Evolutionary conservation across 2,329 filamentous ascomycete species (phyloP), one percentile per base, ranked within the genome.

Genomic region (Ascochyta pisi): DNA sequence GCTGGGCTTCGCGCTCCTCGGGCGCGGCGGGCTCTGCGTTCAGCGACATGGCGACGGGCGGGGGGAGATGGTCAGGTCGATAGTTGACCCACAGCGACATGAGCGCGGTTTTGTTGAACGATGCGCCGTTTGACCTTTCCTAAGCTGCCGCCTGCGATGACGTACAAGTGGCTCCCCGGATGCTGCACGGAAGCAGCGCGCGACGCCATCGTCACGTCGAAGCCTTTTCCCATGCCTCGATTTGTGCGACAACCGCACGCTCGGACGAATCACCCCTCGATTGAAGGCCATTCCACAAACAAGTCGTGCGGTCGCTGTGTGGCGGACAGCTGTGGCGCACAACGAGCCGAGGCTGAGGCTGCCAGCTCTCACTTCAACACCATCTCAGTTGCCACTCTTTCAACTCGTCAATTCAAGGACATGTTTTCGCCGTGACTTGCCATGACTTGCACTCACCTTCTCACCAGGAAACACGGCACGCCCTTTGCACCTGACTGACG

Each of bases 11-110:
- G 48, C 77, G 76, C 61, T 76, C 74, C 37, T 73, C 64, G 13
- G 77, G 75, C 55, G 69, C 70, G 38, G 77, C 73, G 23, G 77
- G 77, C 62, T 79, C 78, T 29, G 73, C 43, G 45, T 77, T 77
- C 52, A 78, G 66, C 60, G 77, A 74, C 77, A 78, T 79, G 60
- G 54, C 63, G 60, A 57, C 50, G 44, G 48, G 51, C 50, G 51
- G 45, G 27, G 27, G 44, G 29, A 37, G 31, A 48, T 47, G 19
- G 39, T 50, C 55, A 52, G 54, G 53, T 37, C 53, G 38, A 19
- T 56, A 56, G 22, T 56, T 43, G 31, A 56, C 16, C 53, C 53
- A 56, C 16, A 56, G 53, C 38, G 53, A 48, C 53, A 54, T 44
- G 51, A 38, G 57, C 24, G 43, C 50, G 57, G 50, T 61, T 62